Evolutionary conservation across 768 basidiomycete genomes (phyloP).

Genomic region (Suillus occidentalis): DNA sequence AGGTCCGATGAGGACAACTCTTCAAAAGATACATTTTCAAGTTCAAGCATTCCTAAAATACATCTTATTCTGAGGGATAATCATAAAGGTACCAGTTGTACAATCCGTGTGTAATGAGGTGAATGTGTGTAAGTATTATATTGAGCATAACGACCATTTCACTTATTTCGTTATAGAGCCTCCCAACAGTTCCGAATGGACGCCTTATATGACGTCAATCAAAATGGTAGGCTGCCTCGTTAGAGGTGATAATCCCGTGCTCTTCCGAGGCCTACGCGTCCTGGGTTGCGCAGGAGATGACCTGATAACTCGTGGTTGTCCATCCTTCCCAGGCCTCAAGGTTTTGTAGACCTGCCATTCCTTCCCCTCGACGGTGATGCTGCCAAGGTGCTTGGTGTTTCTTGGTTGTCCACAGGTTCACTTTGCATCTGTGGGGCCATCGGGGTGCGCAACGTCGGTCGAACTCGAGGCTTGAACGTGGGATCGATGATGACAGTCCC

Average conservation of each 20-base stretch:
- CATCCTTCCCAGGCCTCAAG: background rate
- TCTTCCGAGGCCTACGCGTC: background rate
- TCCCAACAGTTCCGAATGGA: background rate
- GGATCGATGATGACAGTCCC: slow-evolving; percentile 13
- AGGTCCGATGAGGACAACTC: background rate
- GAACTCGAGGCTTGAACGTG: slow-evolving; percentile 2
- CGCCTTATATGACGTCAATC: background rate
- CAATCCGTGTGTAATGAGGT: background rate
- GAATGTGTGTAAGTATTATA: background rate
- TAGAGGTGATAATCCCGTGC: background rate
- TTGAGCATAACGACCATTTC: background rate
- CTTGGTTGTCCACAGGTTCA: background rate
- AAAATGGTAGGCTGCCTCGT: background rate
- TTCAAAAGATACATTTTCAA: background rate
- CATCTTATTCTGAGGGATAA: background rate
- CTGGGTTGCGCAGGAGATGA: background rate
- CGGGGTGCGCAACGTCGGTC: background rate
- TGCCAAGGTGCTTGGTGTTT: slow-evolving; percentile 7
- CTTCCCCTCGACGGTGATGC: slow-evolving; percentile 7
- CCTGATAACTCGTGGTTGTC: slow-evolving; percentile 4
- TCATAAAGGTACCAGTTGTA: background rate
- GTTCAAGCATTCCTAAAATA: background rate
- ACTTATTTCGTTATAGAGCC: background rate
- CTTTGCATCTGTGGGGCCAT: background rate
- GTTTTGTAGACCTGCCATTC: slow-evolving; percentile 6